phyloP scores from a whole-genome alignment of 495 filamentous ascomycete species.

The Platismatia glauca region DNA sequence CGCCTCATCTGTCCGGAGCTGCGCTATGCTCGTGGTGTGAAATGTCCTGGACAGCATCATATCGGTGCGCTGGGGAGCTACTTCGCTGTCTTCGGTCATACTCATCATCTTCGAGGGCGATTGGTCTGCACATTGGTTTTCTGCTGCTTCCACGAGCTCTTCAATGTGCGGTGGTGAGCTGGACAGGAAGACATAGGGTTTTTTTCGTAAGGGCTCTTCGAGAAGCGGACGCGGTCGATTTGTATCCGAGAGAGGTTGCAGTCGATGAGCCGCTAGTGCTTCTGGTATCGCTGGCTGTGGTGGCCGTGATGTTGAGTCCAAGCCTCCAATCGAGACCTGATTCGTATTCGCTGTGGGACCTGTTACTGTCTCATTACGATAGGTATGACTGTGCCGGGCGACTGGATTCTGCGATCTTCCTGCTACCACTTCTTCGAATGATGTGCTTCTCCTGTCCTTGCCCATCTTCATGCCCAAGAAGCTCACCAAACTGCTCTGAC shows the following conservation, averaged over 20 bases:
- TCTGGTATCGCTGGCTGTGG: conserved; percentile 16
- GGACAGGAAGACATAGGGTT: conserved; percentile 35
- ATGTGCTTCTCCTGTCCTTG: not conserved
- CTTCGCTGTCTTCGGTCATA: not conserved
- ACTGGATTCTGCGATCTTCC: not conserved
- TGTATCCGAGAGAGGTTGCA: conserved; percentile 19
- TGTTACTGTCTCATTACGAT: not conserved
- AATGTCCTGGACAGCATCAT: conserved; percentile 38
- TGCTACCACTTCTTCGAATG: conserved; percentile 14
- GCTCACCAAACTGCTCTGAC: not conserved
- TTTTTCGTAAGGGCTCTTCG: conserved; percentile 12
- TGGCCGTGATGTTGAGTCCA: not conserved
- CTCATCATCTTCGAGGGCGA: not conserved
- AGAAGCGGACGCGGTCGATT: conserved; percentile 17
- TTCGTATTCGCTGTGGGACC: not conserved
- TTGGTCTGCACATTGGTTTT: conserved; percentile 1
- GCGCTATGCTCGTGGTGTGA: conserved; percentile 45
- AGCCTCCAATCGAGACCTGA: not conserved
- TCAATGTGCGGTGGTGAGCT: conserved; percentile 32
- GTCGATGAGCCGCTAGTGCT: conserved; percentile 24
- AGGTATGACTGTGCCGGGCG: not conserved
- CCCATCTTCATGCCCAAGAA: conserved; percentile 1
- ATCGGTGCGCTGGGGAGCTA: conserved; percentile 4
- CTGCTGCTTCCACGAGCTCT: conserved; percentile 16
- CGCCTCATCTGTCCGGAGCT: conserved; percentile 27